A percentile compares a stretch with the other conserved stretches of the same genome.
phyloP scores from a whole-genome alignment of 257 asterid species.

The Nemophila menziesii region DNA sequence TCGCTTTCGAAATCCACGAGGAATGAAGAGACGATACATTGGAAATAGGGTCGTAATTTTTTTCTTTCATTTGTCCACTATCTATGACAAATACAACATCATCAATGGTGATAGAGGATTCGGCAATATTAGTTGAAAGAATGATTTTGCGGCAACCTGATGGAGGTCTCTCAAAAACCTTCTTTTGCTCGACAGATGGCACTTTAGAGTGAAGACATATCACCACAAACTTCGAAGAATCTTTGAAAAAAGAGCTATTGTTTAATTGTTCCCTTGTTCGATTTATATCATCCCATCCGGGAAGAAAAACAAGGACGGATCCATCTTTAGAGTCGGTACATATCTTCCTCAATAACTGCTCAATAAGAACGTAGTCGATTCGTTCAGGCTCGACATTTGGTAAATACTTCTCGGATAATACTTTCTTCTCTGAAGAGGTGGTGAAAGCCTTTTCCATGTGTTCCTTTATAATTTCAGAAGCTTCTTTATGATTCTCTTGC shows the following conservation, averaged over 20 bases:
- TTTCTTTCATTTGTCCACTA: conserved; percentile 87
- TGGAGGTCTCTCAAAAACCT: conserved; percentile 52
- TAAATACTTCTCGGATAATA: conserved; percentile 57
- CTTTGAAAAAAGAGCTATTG: conserved; percentile 51
- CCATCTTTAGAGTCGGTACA: conserved; percentile 60
- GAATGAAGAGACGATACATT: conserved; percentile 83
- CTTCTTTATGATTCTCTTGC: conserved; percentile 38
- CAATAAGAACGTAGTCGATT: conserved; percentile 68
- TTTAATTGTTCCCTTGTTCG: conserved; percentile 45
- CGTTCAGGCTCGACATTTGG: conserved; percentile 53
- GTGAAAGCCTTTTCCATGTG: conserved; percentile 40
- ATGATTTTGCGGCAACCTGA: conserved; percentile 74
- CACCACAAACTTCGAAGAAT: conserved; percentile 45
- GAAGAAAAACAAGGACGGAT: conserved; percentile 81
- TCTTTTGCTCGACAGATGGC: conserved; percentile 69
- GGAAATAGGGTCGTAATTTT: conserved; percentile 68
- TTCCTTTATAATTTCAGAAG: conserved; percentile 47
- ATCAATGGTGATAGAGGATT: conserved; percentile 80
- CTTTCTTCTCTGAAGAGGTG: conserved; percentile 31
- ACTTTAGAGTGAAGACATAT: conserved; percentile 76
- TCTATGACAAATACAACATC: conserved; percentile 88
- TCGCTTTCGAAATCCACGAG: conserved; percentile 92
- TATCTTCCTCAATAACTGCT: conserved; percentile 54
- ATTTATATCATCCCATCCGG: conserved; percentile 91
- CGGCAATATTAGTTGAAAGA: conserved; percentile 92